These are phyloP conservation scores for Vaccinium myrtillus DNA, from an alignment of 148 eudicot genomes.

Conservation along the genomic window DNA sequence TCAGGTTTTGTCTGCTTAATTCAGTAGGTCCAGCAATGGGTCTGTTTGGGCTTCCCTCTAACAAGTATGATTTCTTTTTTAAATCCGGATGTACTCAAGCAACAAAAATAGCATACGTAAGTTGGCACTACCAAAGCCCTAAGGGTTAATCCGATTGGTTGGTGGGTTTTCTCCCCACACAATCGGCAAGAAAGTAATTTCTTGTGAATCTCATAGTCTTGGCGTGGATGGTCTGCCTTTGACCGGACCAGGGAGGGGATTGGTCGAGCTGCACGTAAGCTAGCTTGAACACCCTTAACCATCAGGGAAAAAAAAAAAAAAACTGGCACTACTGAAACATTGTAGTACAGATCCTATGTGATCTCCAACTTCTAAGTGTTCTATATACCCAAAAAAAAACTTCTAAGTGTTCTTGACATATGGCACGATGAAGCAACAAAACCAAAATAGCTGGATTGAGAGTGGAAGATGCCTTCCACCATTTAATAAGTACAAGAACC, in stretches of 20 bases:
- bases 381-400: too few relatives aligned
- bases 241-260: too few relatives aligned
- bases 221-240: too few relatives aligned
- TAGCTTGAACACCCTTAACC: too few relatives aligned
- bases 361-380: too few relatives aligned
- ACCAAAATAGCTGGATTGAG: not conserved
- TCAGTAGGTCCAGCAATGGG: not conserved
- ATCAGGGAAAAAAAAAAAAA: not conserved
- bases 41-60: not conserved
- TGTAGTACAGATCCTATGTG: not conserved
- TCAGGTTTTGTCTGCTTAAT: not conserved
- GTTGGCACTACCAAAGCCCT: not conserved
- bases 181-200: too few relatives aligned
- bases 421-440: not conserved
- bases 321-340: slow-evolving; percentile 1
- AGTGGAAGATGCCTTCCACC: not conserved
- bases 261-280: too few relatives aligned
- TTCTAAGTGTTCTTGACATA: not conserved
- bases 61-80: slow-evolving; percentile 5
- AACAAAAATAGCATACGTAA: not conserved
- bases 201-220: too few relatives aligned
- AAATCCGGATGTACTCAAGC: not conserved
- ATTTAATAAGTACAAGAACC: not conserved
- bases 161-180: too few relatives aligned
- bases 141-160: too few relatives aligned